Evolutionary conservation across 495 filamentous ascomycete species (phyloP), one percentile per base, ranked within the genome.

Genomic region (Penicillium fimorum): DNA sequence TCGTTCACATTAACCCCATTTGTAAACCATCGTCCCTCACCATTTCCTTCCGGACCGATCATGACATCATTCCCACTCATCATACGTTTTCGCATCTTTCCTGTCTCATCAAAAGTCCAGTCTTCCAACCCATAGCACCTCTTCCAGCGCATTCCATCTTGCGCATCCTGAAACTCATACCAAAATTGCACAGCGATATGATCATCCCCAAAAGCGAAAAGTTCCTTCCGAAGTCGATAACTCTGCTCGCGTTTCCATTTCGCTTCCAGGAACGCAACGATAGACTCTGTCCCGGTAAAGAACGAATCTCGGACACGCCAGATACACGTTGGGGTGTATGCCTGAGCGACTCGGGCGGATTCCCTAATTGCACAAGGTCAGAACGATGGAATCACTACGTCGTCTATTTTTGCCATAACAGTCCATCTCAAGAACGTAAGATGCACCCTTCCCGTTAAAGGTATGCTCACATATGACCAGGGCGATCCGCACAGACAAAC

Each of bases 21-120:
- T 38, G 82, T 60, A 74, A 87, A 88, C 74, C 77, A 76, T 56
- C 85, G 73, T 6, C 82, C 84, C 35, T 71, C 62, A 0, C 73
- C 74, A 64, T 78, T 70, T 24, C 75, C 75, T 50, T 74, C 62
- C 12, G 66, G 64, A 4, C 77, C 72, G 45, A 96, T 85, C 64
- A 83, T 76, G 20, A 96, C 66, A 74, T 96, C 89, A 63, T 96
- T 96, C 3, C 89, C 92, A 66, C 90, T 94, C 92, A 96, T 96
- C 84, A 86, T 84, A 43, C 91, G 70, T 75, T 96, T 96, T 55
- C 84, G 69, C 92, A 96, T 96, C 59, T 84, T 78, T 0, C 92
- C 92, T 35, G 89, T 66, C 49, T 74, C 69, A 51, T 85, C 87
- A 73, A 91, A 96, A 0, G 91, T 96, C 92, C 91, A 96, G 66